Conservation (phyloP, 2,329 filamentous ascomycete genomes). For the Xylariaceae sp. region DNA sequence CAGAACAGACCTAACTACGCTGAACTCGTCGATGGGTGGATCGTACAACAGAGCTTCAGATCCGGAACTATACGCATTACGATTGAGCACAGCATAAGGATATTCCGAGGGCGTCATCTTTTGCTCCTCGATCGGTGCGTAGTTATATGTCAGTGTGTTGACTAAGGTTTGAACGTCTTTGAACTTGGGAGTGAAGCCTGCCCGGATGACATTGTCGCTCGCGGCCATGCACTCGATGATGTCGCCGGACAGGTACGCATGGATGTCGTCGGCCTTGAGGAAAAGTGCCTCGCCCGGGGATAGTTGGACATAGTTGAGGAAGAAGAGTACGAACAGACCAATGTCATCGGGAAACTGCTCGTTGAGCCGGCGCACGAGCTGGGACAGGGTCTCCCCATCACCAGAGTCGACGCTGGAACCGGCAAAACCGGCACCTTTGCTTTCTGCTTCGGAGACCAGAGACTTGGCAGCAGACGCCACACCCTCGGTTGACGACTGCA, state of each 20-base stretch:
- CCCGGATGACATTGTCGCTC: conserved; percentile 97
- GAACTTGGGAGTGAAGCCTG: conserved; percentile 97
- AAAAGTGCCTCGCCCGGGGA: conserved; percentile 91
- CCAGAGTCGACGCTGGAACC: conserved; percentile 65
- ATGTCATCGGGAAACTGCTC: conserved; percentile 84
- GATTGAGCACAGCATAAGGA: conserved; percentile 78
- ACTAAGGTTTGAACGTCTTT: conserved; percentile 90
- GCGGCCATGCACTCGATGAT: conserved; percentile 99
- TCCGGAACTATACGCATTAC: conserved; percentile 71
- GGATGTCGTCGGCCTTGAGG: conserved; percentile 92
- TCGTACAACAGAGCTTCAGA: conserved; percentile 78
- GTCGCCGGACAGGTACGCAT: conserved; percentile 88
- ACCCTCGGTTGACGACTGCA: conserved; percentile 68
- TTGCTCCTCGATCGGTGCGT: conserved; percentile 89
- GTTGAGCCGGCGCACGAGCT: conserved; percentile 73
- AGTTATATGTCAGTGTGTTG: conserved; percentile 89
- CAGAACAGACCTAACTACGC: conserved; percentile 76
- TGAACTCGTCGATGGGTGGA: conserved; percentile 94
- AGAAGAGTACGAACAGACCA: conserved; percentile 92
- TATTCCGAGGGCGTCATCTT: conserved; percentile 87
- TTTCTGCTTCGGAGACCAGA: conserved; percentile 66
- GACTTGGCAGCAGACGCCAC: conserved; percentile 62
- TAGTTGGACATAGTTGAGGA: conserved; percentile 91
- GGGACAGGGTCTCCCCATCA: conserved; percentile 64
- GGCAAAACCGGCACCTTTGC: conserved; percentile 69